Conservation (phyloP, 1,139 yeast species). For the Saccharomyces pastorianus region DNA sequence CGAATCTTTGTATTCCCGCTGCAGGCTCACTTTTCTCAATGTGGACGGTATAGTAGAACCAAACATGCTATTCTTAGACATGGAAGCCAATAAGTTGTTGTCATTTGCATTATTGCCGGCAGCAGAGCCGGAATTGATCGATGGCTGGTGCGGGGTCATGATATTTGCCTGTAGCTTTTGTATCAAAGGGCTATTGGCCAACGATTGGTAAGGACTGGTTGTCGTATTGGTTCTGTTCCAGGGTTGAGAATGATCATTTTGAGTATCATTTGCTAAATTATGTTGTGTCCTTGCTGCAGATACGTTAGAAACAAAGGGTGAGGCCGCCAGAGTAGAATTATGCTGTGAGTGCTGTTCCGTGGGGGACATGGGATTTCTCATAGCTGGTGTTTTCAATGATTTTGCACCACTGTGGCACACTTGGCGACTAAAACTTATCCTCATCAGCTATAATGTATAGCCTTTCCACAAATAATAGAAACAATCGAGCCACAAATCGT, state of each 20-base stretch:
- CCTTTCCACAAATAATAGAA: not conserved
- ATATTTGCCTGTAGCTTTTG: slow-evolving; percentile 19
- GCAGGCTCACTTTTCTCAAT: slow-evolving; percentile 25
- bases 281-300: slow-evolving; percentile 5
- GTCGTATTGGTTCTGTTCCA: slow-evolving; percentile 23
- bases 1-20: slow-evolving; percentile 17
- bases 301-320: slow-evolving; percentile 48
- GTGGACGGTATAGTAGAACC: slow-evolving; percentile 28
- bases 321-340: slow-evolving; percentile 55
- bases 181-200: slow-evolving; percentile 27
- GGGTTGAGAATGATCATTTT: slow-evolving; percentile 7
- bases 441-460: not conserved
- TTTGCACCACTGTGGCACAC: not conserved
- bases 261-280: not conserved
- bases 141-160: slow-evolving; percentile 22
- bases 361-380: slow-evolving; percentile 16
- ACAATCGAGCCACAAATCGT: not conserved
- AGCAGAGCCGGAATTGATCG: slow-evolving; percentile 7
- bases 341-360: slow-evolving; percentile 38
- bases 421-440: not conserved
- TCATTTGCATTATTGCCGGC: slow-evolving; percentile 10
- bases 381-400: not conserved
- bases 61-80: slow-evolving; percentile 24
- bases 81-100: slow-evolving; percentile 19
- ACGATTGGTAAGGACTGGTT: slow-evolving; percentile 16